Conservation (phyloP, 805 yeast genomes). For the Pichia deserticola region DNA sequence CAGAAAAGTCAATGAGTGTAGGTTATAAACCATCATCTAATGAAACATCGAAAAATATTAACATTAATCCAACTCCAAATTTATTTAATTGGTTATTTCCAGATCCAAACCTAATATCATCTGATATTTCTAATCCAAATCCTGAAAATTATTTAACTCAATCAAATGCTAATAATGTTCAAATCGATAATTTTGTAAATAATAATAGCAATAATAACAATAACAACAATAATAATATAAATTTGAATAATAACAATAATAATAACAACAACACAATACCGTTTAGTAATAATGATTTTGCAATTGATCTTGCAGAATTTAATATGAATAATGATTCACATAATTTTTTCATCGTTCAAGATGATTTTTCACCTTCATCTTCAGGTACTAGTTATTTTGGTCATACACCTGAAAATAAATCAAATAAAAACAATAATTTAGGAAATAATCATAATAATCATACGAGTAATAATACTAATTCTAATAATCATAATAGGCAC, state of each 20-base stretch:
- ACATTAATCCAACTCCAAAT: conserved; percentile 3
- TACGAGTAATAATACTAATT: no score
- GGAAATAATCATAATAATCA: not conserved
- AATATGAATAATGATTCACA: conserved; percentile 21
- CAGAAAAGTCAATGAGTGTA: not conserved
- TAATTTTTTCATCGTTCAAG: conserved; percentile 26
- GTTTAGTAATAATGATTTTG: not conserved
- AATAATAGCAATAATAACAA: not conserved
- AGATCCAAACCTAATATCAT: conserved; percentile 11
- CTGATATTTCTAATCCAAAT: not conserved
- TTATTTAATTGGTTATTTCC: conserved; percentile 25
- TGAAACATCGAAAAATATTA: not conserved
- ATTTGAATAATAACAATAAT: not conserved
- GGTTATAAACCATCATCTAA: no score
- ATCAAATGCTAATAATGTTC: not conserved
- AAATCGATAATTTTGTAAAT: not conserved
- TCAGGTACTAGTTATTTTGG: conserved; percentile 9
- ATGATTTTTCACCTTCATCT: conserved; percentile 19
- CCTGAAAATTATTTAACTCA: conserved; percentile 2
- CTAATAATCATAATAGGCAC: not conserved
- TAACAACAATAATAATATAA: not conserved
- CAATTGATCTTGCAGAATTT: conserved; percentile 21
- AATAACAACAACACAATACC: not conserved
- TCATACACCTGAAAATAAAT: not conserved
- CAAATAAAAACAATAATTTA: not conserved